A percentile compares a stretch with the other conserved stretches of the same genome.
These are phyloP conservation scores for Boletus tylopilopsis DNA, from an alignment of 768 basidiomycete genomes.

Conservation along the genomic window DNA sequence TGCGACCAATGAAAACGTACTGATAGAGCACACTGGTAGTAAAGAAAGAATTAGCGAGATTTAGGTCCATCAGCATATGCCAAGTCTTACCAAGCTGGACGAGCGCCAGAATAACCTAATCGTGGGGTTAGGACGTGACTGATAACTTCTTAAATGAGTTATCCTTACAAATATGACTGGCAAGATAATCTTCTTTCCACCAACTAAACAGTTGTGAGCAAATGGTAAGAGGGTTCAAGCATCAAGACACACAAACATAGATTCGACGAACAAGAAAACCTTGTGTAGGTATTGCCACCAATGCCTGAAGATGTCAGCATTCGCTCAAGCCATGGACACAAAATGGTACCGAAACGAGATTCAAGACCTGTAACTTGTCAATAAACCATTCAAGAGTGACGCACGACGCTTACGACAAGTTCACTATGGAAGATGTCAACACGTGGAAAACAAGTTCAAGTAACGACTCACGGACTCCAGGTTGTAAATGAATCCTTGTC, in stretches of 20 bases:
- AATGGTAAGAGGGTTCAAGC: too few relatives aligned
- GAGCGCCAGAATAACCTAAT: background rate
- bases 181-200: too few relatives aligned
- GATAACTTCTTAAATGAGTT: too few relatives aligned
- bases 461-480: background rate
- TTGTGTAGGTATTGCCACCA: too few relatives aligned
- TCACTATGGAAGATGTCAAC: background rate
- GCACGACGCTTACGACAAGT: background rate
- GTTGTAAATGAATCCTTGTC: background rate
- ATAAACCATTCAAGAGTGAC: background rate
- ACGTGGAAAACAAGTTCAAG: background rate
- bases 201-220: too few relatives aligned
- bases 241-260: too few relatives aligned
- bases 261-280: too few relatives aligned
- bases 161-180: too few relatives aligned
- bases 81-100: constrained; percentile 3
- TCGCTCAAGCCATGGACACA: too few relatives aligned
- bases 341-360: background rate
- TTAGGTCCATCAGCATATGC: too few relatives aligned
- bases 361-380: constrained; percentile 2
- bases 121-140: too few relatives aligned
- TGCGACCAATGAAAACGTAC: background rate
- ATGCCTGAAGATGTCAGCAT: too few relatives aligned
- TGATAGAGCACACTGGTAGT: background rate
- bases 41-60: background rate